Base-by-base conservation (phyloP, 2,329 filamentous ascomycete species). In the Fusarium beomiforme region DNA sequence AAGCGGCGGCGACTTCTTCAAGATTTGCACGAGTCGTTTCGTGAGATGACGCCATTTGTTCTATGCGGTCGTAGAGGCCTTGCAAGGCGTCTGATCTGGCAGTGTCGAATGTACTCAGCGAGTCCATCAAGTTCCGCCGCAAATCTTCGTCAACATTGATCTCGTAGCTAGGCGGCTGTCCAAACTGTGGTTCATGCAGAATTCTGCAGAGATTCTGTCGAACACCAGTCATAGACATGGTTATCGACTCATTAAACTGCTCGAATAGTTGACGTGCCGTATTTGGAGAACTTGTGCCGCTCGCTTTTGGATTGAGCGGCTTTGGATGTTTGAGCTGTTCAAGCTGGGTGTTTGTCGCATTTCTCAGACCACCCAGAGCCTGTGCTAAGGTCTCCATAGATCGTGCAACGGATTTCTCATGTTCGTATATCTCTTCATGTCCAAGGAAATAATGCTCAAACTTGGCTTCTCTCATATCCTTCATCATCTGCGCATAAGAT, bases 1-100 rank as follows among this genome's bases (percentile, higher is more conserved):
- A 99, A 37, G 95, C 97, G 13, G 96, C 95, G 23, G 95, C 94
- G 5, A 98, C 94, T 80, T 99, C 96, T 79, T 99, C 96, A 92
- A 12, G 94, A 93, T 79, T 96, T 89, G 21, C 95, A 85, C 70
- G 91, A 89, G 56, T 93, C 84, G 90, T 49, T 88, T 87, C 12
- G 87, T 85, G 62, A 86, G 88, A 23, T 87, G 67, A 63, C 1
- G 58, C 58, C 58, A 67, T 89, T 19, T 93, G 85, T 73, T 95
- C 91, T 59, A 94, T 94, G 46, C 88, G 92, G 66, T 88, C 89
- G 79, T 99, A 98, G 0, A 99, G 85, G 42, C 91, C 87, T 51
- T 90, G 87, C 2, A 99, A 83, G 0, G 96, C 94, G 46, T 92
- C 96, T 2, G 93, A 93, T 17, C 98, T 84, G 0, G 95, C 97